A percentile compares a stretch with the other conserved stretches of the same genome.
Conservation (phyloP, 2,329 filamentous ascomycete genomes). For the Monosporascus sp. region DNA sequence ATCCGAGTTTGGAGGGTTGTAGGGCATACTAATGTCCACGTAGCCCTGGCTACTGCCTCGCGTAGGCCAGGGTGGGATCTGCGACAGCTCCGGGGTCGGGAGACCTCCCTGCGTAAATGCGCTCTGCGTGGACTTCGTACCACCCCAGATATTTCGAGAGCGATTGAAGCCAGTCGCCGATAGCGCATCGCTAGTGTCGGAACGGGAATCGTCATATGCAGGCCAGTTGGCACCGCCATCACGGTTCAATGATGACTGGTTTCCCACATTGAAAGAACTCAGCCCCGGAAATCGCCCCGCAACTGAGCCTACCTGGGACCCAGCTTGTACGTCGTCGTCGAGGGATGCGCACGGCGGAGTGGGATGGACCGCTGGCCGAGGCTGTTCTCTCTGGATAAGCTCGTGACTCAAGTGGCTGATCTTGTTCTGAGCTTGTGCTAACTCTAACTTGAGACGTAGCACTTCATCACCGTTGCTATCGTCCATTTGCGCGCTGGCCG, state of each 20-base stretch:
- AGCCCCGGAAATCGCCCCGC: conserved; percentile 17
- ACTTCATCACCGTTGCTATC: conserved; percentile 52
- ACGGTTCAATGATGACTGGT: conserved; percentile 30
- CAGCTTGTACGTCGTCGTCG: conserved; percentile 19
- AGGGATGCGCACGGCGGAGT: conserved; percentile 21
- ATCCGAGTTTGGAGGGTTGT: conserved; percentile 30
- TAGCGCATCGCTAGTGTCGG: conserved; percentile 51
- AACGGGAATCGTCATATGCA: conserved; percentile 47
- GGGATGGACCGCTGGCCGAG: conserved; percentile 53
- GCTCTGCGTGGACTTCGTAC: conserved; percentile 33
- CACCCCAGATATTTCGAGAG: conserved; percentile 51
- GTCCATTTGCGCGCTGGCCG: conserved; percentile 45
- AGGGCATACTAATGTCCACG: conserved; percentile 33
- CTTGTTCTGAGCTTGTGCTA: conserved; percentile 64
- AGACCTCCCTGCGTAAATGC: conserved; percentile 18
- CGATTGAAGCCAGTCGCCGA: conserved; percentile 48
- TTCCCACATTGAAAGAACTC: conserved; percentile 19
- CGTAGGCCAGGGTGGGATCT: conserved; percentile 42
- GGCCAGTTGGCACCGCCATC: conserved; percentile 46
- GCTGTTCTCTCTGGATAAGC: conserved; percentile 58
- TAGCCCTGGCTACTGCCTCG: conserved; percentile 34
- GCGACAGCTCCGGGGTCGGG: conserved; percentile 29
- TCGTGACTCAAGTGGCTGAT: conserved; percentile 69
- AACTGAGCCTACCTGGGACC: conserved; percentile 24
- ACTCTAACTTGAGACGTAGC: conserved; percentile 62